Base-by-base conservation (phyloP, 1,284 basidiomycete genomes). In the Earliella scabrosa region DNA sequence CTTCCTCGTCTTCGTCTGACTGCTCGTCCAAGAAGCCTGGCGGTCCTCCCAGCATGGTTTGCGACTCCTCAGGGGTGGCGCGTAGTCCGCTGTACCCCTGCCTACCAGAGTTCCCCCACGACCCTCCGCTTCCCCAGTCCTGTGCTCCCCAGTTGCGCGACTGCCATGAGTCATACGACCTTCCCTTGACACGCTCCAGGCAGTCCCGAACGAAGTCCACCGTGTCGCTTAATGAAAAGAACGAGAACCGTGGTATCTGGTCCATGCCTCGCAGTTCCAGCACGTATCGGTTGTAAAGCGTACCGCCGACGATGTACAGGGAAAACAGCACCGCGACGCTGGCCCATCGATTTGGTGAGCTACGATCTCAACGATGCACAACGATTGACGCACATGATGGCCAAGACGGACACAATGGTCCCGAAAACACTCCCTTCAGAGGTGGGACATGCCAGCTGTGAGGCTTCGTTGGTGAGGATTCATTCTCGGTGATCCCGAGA, bases 281-380 rank as follows among this genome's bases (percentile, higher is more conserved):
- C 36, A 88, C 83, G 67, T 80, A 87, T 58, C 83, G 84, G 62
- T 87, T 88, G 75, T 92, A 91, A 18, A 87, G 66, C 4, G 82
- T 83, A 34, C 86, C 85, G 35, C 81, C 72, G 54, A 86, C 74
- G 26, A 87, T 73, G 70, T 88, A 88, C 18, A 78, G 65, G 68
- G 84, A 72, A 40, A 85, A 68, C 18, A 88, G 61, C 26, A 82
- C 71, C 32, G 86, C 74, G n/a, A 77, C 54, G 14, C 86, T 90
- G 64, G 6, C 20, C 51, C 32, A 53, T 39, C 48, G 55, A 51
- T 56, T 50, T 35, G 21, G 13, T 24, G 44, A 47, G 13, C 54
- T 32, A 6, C 34, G 72, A n/a, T n/a, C 27, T 44, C 38, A 24
- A 24, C 68, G 45, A 31, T 11, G 43, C 43, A 54, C 48, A 50